A percentile compares a stretch with the other conserved stretches of the same genome.
Evolutionary conservation across 805 yeast species (phyloP).

Genomic region (Candida incommunis): DNA sequence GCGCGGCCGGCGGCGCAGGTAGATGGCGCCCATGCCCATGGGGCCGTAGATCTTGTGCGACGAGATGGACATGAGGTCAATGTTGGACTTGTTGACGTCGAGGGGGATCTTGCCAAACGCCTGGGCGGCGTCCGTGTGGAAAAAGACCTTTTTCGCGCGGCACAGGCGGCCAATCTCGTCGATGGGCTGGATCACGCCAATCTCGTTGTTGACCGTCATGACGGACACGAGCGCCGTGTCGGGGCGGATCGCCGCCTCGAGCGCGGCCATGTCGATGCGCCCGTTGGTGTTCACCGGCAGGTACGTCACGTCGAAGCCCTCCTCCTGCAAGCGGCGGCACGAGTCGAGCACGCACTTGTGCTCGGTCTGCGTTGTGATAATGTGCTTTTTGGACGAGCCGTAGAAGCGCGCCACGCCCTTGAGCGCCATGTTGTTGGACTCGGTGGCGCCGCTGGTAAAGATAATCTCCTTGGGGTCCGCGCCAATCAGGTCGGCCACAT

Average conservation of each 20-base stretch:
- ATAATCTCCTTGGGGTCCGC: conserved; percentile 97
- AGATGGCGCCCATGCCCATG: conserved; percentile 93
- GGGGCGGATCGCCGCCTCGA: conserved; percentile 73
- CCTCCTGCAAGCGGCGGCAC: conserved; percentile 87
- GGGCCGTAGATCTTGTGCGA: conserved; percentile 98
- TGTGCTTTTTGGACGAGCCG: conserved; percentile 77
- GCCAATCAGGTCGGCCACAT: conserved; percentile 69
- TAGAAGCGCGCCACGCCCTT: conserved; percentile 95
- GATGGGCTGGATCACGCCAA: conserved; percentile 92
- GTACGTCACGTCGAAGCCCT: conserved; percentile 92
- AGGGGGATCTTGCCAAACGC: conserved; percentile 89
- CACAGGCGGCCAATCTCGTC: conserved; percentile 88
- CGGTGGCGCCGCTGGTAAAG: conserved; percentile 97
- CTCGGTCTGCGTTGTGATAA: conserved; percentile 92
- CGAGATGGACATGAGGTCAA: conserved; percentile 84
- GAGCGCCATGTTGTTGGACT: conserved; percentile 84
- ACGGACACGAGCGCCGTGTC: conserved; percentile 83
- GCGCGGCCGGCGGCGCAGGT: conserved; percentile 93
- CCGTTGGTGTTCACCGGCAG: conserved; percentile 76
- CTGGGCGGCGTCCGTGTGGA: conserved; percentile 97
- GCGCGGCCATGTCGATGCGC: conserved; percentile 57
- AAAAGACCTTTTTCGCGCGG: conserved; percentile 75
- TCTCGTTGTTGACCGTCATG: conserved; percentile 97
- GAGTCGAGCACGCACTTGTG: conserved; percentile 98
- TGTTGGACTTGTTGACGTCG: conserved; percentile 86